These are phyloP conservation scores for Solanum chilense DNA, from an alignment of 257 asterid genomes.

Conservation along the genomic window DNA sequence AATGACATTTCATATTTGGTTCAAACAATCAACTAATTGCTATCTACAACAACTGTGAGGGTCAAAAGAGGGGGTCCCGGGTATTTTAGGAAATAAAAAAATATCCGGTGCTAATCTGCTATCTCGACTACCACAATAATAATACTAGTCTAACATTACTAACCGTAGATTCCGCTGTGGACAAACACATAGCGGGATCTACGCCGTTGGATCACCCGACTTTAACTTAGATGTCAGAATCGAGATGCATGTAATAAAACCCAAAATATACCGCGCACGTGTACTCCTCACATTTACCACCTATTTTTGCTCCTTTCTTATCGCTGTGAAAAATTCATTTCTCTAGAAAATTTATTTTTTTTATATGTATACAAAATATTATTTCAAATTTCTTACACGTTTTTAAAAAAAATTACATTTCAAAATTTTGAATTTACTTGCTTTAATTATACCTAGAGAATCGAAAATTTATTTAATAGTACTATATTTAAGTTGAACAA, in stretches of 20 bases:
- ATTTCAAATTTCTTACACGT: slow-evolving; percentile 2
- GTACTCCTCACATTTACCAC: slow-evolving; percentile 21
- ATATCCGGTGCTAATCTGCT: not conserved
- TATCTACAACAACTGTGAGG: not conserved
- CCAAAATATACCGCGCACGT: slow-evolving; percentile 39
- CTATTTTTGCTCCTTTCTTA: slow-evolving; percentile 32
- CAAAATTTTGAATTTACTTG: not conserved
- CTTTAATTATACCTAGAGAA: not conserved
- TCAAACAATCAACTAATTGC: not conserved
- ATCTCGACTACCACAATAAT: not conserved
- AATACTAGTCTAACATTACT: not conserved
- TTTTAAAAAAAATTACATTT: slow-evolving; percentile 3
- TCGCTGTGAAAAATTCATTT: slow-evolving; percentile 36
- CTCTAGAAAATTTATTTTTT: slow-evolving; percentile 1
- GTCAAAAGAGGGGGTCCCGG: not conserved
- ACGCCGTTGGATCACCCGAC: slow-evolving; percentile 13
- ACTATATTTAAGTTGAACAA: not conserved
- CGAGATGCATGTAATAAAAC: slow-evolving; percentile 1
- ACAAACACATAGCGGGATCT: slow-evolving; percentile 3
- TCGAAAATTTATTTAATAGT: not conserved
- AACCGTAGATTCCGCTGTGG: not conserved
- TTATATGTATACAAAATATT: not conserved
- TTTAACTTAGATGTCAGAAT: not conserved
- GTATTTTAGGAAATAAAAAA: not conserved
- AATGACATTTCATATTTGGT: not conserved